Evolutionary conservation across 106 monocot genomes (phyloP), one percentile per base, ranked within the genome.

Genomic region (Ottelia alismoides): DNA sequence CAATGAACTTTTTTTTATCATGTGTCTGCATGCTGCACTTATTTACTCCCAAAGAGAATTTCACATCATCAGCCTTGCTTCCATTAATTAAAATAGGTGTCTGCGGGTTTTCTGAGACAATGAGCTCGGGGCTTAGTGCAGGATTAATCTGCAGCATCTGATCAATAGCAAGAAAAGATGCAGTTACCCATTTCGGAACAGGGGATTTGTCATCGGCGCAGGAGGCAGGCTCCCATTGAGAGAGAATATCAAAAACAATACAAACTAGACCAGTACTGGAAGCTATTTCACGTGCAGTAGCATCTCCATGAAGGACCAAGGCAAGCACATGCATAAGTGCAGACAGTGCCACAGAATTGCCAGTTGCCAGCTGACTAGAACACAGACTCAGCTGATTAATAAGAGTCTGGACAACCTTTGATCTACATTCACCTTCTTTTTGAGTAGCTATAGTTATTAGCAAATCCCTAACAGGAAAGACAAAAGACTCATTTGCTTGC

Each of bases 11-110:
- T n/a, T n/a, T n/a, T n/a, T n/a, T n/a, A n/a, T n/a, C n/a, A n/a
- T n/a, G n/a, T n/a, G n/a, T n/a, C n/a, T n/a, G n/a, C n/a, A n/a
- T n/a, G n/a, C n/a, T n/a, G 62, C 47, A 72, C 58, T 43, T 52
- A 71, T 56, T 67, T 69, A 61, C 81, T 78, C 53, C 72, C 81
- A 20, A 75, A 69, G 55, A 74, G 56, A 58, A 63, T 81, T 58
- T 78, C 30, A 71, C 72, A 75, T 26, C 87, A 74, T 78, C 18
- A 78, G 57, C 40, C 66, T 81, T 28, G 81, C 87, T 45, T 78
- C 56, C 17, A 87, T 69, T 27, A 59, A 72, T 51, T 81, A 74
- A 51, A 87, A 70, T 22, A 75, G 32, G 62, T 72, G 60, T 40
- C 54, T 48, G 28, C 59, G 20, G 57, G 63, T 76, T 51, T 60